Evolutionary conservation across 345 rosid species (phyloP).

Genomic region (Erysimum cheiranthoides): DNA sequence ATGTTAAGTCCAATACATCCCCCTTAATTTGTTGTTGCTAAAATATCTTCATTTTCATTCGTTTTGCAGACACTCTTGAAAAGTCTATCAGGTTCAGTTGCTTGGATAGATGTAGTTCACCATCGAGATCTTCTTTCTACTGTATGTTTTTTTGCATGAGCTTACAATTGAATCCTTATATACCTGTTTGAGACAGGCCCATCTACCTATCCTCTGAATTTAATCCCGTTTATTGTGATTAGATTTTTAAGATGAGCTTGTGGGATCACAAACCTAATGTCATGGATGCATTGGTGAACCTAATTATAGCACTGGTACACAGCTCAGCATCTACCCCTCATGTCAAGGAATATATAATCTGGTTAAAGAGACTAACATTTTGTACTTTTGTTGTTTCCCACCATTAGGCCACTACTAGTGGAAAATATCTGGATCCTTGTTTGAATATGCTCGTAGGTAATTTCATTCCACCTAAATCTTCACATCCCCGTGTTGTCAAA

Average conservation of each 20-base stretch:
- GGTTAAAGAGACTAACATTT: background rate
- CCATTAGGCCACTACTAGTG: slow-evolving; percentile 69
- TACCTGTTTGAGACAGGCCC: background rate
- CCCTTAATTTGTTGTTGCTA: background rate
- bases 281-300: slow-evolving; percentile 67
- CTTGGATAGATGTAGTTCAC: slow-evolving; percentile 57
- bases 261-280: slow-evolving; percentile 72
- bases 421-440: slow-evolving; percentile 63
- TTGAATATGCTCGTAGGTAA: slow-evolving; percentile 66
- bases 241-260: slow-evolving; percentile 76
- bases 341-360: background rate
- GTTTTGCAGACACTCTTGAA: slow-evolving; percentile 62
- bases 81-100: slow-evolving; percentile 65
- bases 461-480: slow-evolving; percentile 58
- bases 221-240: slow-evolving; percentile 24
- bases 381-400: slow-evolving; percentile 11
- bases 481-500: slow-evolving; percentile 45
- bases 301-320: slow-evolving; percentile 67
- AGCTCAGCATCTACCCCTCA: background rate
- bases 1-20: too few species aligned
- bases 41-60: slow-evolving; percentile 12
- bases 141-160: slow-evolving; percentile 51
- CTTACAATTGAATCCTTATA: background rate
- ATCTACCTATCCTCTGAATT: slow-evolving; percentile 1
- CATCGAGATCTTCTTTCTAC: slow-evolving; percentile 64